Evolutionary conservation across 2,329 filamentous ascomycete species (phyloP), one percentile per base, ranked within the genome.

Genomic region (Cladosporium velox): DNA sequence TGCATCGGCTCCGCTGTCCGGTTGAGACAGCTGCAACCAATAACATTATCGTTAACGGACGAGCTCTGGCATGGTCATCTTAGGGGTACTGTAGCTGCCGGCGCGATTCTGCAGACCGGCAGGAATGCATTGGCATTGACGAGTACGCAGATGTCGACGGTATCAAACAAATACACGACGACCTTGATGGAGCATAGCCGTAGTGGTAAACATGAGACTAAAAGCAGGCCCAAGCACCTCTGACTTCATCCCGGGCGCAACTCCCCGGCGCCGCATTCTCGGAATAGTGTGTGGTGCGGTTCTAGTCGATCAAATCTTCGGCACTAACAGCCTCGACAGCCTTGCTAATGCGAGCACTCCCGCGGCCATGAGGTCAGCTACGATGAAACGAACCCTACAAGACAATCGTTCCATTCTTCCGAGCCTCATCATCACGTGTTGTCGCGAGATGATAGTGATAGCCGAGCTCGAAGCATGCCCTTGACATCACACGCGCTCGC

Each of bases 1-100:
- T 52, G 18, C 60, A 64, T 64, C 60, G 60, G 60, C 60, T 64
- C 60, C 60, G 60, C 60, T 64, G 60, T 64, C 60, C 60, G 49
- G 60, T 52, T 49, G 26, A 60, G 58, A 60, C 58, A 55, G 52
- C 28, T 32, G n/a, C 52, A 55, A 55, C 52, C 41, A 47, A 5
- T 47, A 47, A 24, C 21, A 58, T 26, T 32, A 24, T 18, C 30
- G 26, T 47, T 24, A 28, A 44, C 6, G 41, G 15, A n/a, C 44
- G 59, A 38, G 10, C 38, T n/a, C n/a, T 49, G 12, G 41, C 18
- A 30, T 18, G 47, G 59, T 28, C 58, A 60, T 57, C 41, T 47
- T 47, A 47, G 3, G 3, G 21, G 30, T 11, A 18, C 30, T 21
- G 30, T 4, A 21, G 3, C 52, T 34, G 28, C 41, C 41, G n/a